Conservation (phyloP, 352 stramenopile species). For the Phytophthora chlamydospora region DNA sequence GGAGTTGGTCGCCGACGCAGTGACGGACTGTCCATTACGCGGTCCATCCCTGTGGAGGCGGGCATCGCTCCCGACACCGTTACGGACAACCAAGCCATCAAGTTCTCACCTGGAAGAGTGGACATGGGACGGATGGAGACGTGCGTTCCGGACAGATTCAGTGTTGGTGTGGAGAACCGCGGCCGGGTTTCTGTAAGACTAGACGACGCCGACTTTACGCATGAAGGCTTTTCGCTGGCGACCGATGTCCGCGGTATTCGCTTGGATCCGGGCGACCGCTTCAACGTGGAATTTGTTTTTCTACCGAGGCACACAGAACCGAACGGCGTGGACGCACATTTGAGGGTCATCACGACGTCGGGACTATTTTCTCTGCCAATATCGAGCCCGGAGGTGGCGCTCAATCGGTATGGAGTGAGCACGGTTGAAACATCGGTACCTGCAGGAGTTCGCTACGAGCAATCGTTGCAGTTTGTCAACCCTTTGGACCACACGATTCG, state of each 20-base stretch:
- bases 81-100: conserved; percentile 37
- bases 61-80: conserved; percentile 2
- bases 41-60: conserved; percentile 17
- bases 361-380: conserved; percentile 55
- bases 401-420: conserved; percentile 38
- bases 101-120: conserved; percentile 43
- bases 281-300: conserved; percentile 49
- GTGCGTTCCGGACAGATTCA: conserved; percentile 39
- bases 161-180: conserved; percentile 49
- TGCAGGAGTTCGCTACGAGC: conserved; percentile 32
- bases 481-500: conserved; percentile 44
- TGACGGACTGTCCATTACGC: conserved; percentile 52
- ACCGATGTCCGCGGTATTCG: conserved; percentile 42
- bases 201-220: conserved; percentile 49
- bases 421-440: conserved; percentile 42
- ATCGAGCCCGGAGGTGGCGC: conserved; percentile 28
- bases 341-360: conserved; percentile 54
- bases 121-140: conserved; percentile 45
- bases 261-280: conserved; percentile 39
- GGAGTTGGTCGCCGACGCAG: conserved; percentile 30
- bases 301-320: conserved; percentile 35
- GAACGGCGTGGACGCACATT: conserved; percentile 30
- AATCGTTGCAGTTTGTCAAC: conserved; percentile 53
- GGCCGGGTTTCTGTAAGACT: conserved; percentile 37
- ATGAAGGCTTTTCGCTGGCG: conserved; percentile 45